Evolutionary conservation across 1,284 basidiomycete species (phyloP).

Genomic region (Paramarasmius palmivorus): DNA sequence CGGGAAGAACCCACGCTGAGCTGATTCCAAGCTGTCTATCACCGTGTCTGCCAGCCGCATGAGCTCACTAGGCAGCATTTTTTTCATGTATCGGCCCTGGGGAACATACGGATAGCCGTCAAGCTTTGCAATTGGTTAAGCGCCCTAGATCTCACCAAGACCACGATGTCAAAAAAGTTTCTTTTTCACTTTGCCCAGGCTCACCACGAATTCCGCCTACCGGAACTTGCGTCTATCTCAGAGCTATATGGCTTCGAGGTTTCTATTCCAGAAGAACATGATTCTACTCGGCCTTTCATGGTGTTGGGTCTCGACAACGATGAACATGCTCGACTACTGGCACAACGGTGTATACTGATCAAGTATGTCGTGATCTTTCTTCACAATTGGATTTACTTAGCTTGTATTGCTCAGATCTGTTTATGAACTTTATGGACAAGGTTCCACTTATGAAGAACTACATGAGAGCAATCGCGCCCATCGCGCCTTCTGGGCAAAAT

Average conservation of each 20-base stretch:
- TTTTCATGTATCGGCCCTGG: too few relatives aligned
- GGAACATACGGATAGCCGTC: too few relatives aligned
- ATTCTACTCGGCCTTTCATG: slow-evolving; percentile 73
- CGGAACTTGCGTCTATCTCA: slow-evolving; percentile 74
- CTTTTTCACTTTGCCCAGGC: slow-evolving; percentile 79
- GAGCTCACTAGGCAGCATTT: slow-evolving; percentile 22
- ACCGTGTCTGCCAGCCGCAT: slow-evolving; percentile 29
- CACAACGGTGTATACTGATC: slow-evolving; percentile 80
- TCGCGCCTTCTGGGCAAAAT: slow-evolving; percentile 57
- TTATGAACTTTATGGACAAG: slow-evolving; percentile 76
- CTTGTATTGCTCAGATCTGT: slow-evolving; percentile 56
- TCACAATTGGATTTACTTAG: slow-evolving; percentile 10
- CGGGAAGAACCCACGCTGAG: neutral
- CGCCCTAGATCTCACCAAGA: neutral
- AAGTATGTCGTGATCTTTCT: slow-evolving; percentile 52
- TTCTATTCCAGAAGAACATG: slow-evolving; percentile 40
- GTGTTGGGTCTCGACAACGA: slow-evolving; percentile 70
- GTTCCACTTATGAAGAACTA: slow-evolving; percentile 67
- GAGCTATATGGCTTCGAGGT: slow-evolving; percentile 65
- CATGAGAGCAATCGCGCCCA: slow-evolving; percentile 57
- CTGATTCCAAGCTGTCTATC: slow-evolving; percentile 30
- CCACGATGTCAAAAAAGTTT: slow-evolving; percentile 46
- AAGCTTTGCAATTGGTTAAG: too few relatives aligned
- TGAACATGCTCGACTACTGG: slow-evolving; percentile 73
- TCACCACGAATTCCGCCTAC: slow-evolving; percentile 79